Percentiles rank a stretch among this genome's conserved stretches.
Conservation (phyloP, 768 basidiomycete genomes). For the Suillus spraguei region DNA sequence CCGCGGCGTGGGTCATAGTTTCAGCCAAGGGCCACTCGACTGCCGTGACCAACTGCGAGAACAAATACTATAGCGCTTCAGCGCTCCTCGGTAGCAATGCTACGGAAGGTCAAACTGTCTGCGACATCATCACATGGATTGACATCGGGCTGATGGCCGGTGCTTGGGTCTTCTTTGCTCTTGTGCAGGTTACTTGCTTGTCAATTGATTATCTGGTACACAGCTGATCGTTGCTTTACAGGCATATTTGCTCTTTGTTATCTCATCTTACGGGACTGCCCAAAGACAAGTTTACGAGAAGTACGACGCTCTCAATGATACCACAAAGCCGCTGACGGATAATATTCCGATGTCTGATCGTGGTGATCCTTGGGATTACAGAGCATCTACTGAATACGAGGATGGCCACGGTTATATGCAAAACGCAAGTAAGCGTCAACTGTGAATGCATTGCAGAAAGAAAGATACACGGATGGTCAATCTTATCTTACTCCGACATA, state of each 20-base stretch:
- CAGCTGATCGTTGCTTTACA: constrained; percentile 28
- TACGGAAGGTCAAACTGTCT: constrained; percentile 70
- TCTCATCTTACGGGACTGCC: constrained; percentile 66
- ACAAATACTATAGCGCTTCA: constrained; percentile 51
- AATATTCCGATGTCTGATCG: constrained; percentile 70
- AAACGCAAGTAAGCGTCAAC: constrained; percentile 61
- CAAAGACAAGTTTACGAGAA: constrained; percentile 83
- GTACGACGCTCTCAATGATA: constrained; percentile 73
- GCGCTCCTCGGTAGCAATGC: constrained; percentile 33
- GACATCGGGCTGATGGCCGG: constrained; percentile 90
- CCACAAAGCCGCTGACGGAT: constrained; percentile 50
- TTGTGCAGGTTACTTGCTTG: constrained; percentile 66
- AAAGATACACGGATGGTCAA: constrained; percentile 40
- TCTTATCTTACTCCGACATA: constrained; percentile 34
- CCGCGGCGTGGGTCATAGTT: constrained; percentile 79
- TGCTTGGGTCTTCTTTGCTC: constrained; percentile 80
- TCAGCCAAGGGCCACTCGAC: constrained; percentile 77
- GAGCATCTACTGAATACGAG: constrained; percentile 48
- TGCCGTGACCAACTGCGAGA: constrained; percentile 68
- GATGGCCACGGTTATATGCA: constrained; percentile 47
- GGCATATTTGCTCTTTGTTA: constrained; percentile 50
- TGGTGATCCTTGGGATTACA: constrained; percentile 70
- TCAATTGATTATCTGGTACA: background rate
- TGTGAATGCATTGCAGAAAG: constrained; percentile 48
- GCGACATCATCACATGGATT: constrained; percentile 91